These are phyloP conservation scores for Solanum dulcamara DNA, from an alignment of 257 asterid genomes.

Conservation along the genomic window DNA sequence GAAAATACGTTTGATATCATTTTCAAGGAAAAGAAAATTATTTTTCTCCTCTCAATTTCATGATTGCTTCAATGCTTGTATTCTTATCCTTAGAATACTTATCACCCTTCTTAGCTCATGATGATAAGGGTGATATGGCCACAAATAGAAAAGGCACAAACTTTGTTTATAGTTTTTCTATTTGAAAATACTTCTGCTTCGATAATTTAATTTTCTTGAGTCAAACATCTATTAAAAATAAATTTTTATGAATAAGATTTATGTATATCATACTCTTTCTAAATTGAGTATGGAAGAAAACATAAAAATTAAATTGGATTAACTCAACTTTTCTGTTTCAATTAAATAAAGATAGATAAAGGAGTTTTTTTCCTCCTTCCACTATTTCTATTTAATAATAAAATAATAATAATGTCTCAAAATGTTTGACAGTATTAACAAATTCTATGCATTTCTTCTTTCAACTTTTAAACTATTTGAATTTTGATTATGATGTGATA, in stretches of 20 bases:
- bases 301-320: no score
- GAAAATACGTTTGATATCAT: background rate
- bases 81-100: background rate
- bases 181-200: background rate
- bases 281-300: background rate
- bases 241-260: background rate
- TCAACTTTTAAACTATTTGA: background rate
- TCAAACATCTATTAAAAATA: background rate
- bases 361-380: background rate
- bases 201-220: background rate
- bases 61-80: background rate
- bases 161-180: background rate
- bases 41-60: background rate
- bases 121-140: background rate
- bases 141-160: background rate
- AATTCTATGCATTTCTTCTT: background rate
- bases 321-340: no score
- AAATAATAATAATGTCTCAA: background rate
- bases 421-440: background rate
- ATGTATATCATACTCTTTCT: accelerated
- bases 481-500: background rate
- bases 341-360: background rate
- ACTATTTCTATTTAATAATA: background rate
- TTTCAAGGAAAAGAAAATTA: background rate
- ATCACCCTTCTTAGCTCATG: background rate